Evolutionary conservation across 495 filamentous ascomycete genomes (phyloP).

Genomic region (Annulohypoxylon bovei): DNA sequence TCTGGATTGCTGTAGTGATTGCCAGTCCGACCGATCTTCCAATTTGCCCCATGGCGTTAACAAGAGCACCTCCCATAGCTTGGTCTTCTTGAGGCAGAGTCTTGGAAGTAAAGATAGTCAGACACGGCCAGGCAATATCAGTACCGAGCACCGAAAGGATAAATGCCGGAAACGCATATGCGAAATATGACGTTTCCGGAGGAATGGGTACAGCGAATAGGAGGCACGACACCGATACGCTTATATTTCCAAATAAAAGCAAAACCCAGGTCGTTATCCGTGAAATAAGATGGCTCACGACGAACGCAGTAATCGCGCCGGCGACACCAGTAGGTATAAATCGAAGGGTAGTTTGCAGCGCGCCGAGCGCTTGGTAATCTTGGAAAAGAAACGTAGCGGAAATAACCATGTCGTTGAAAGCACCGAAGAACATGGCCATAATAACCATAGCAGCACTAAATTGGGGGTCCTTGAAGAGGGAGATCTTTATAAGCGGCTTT

Average conservation of each 20-base stretch:
- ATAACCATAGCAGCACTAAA: constrained; percentile 69
- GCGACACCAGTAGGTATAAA: constrained; percentile 68
- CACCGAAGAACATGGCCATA: constrained; percentile 67
- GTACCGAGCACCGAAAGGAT: constrained; percentile 66
- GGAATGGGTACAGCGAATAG: constrained; percentile 68
- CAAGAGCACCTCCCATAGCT: constrained; percentile 67
- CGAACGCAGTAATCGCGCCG: constrained; percentile 59
- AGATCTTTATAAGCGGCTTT: constrained; percentile 68
- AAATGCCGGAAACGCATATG: constrained; percentile 68
- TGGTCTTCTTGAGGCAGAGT: constrained; percentile 68
- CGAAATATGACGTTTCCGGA: constrained; percentile 65
- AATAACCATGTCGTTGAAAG: constrained; percentile 68
- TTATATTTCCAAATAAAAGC: constrained; percentile 62
- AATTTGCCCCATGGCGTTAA: constrained; percentile 68
- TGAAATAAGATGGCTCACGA: constrained; percentile 65
- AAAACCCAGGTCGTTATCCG: constrained; percentile 63
- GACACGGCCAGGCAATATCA: constrained; percentile 66
- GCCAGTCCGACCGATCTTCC: constrained; percentile 68
- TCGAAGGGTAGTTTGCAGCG: constrained; percentile 67
- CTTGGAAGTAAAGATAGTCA: constrained; percentile 68
- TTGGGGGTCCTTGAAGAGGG: constrained; percentile 60
- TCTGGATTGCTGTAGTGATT: constrained; percentile 66
- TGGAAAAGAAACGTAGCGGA: constrained; percentile 72
- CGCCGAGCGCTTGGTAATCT: constrained; percentile 62
- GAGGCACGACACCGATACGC: constrained; percentile 59